phyloP scores from a whole-genome alignment of 352 stramenopile genomes.

The Aphanomyces cochlioides region DNA sequence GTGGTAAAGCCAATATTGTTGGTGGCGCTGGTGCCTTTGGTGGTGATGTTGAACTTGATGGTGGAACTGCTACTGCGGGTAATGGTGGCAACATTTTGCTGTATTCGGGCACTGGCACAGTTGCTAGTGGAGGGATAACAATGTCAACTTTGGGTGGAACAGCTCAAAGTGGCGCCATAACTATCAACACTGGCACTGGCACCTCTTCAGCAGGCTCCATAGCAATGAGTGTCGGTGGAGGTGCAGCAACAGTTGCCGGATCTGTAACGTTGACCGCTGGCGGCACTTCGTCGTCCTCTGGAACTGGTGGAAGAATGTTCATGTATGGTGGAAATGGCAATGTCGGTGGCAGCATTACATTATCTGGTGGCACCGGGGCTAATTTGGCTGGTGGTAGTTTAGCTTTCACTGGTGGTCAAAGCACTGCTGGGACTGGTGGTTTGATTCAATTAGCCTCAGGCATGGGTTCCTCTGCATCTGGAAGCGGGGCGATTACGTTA shows the following conservation, averaged over 20 bases:
- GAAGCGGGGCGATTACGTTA: conserved; percentile 12
- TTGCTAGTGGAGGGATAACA: conserved; percentile 50
- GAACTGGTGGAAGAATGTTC: conserved; percentile 22
- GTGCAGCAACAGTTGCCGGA: conserved; percentile 45
- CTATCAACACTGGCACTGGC: conserved; percentile 61
- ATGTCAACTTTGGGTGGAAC: conserved; percentile 47
- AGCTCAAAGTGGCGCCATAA: conserved; percentile 59
- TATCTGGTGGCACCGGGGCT: conserved; percentile 27
- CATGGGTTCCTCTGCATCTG: neutral
- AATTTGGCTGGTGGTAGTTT: conserved; percentile 28
- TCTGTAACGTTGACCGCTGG: conserved; percentile 47
- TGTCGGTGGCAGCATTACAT: conserved; percentile 4
- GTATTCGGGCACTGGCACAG: conserved; percentile 42
- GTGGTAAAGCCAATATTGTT: conserved; percentile 33
- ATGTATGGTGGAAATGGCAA: conserved; percentile 18
- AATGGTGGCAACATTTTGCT: conserved; percentile 60
- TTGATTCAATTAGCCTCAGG: conserved; percentile 23
- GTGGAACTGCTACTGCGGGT: conserved; percentile 51
- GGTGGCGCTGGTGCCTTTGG: conserved; percentile 42
- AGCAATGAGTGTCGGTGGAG: conserved; percentile 46
- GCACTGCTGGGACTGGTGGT: conserved; percentile 19
- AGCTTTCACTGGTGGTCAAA: conserved; percentile 13
- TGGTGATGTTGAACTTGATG: conserved; percentile 55
- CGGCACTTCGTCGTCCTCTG: conserved; percentile 32
- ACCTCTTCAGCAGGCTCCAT: conserved; percentile 57